A percentile compares a stretch with the other conserved stretches of the same genome.
phyloP scores from a whole-genome alignment of 495 filamentous ascomycete genomes.

The Amniculicola lignicola region DNA sequence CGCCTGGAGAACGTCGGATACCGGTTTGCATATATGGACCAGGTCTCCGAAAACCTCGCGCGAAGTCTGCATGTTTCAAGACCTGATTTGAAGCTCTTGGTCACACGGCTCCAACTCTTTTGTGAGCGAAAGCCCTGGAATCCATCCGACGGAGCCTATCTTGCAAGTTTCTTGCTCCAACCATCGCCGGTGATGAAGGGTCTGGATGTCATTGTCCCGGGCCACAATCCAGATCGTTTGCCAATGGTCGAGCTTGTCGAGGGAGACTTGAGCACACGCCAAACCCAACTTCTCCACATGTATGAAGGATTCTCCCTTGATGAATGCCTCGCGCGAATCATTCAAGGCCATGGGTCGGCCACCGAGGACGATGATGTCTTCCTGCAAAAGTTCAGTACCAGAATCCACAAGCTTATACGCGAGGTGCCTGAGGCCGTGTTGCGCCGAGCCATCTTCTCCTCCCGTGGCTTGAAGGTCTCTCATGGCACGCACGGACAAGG shows the following conservation, averaged over 20 bases:
- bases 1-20: slow-evolving; percentile 70
- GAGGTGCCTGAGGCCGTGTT: slow-evolving; percentile 50
- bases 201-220: slow-evolving; percentile 61
- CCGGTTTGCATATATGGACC: slow-evolving; percentile 66
- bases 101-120: slow-evolving; percentile 62
- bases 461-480: slow-evolving; percentile 48
- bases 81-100: slow-evolving; percentile 50
- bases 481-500: slow-evolving; percentile 34
- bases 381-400: slow-evolving; percentile 43
- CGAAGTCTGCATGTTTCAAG: slow-evolving; percentile 67
- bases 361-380: slow-evolving; percentile 44
- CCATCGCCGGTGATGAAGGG: slow-evolving; percentile 60
- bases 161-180: slow-evolving; percentile 72
- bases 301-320: slow-evolving; percentile 59
- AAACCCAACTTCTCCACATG: slow-evolving; percentile 50
- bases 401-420: slow-evolving; percentile 45
- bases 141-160: slow-evolving; percentile 65
- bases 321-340: slow-evolving; percentile 50
- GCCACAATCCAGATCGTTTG: slow-evolving; percentile 60
- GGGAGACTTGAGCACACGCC: slow-evolving; percentile 55
- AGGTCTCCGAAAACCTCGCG: slow-evolving; percentile 65
- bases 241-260: slow-evolving; percentile 61
- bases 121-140: slow-evolving; percentile 48
- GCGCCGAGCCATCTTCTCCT: slow-evolving; percentile 48
- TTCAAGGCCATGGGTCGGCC: slow-evolving; percentile 38